Percentiles rank a stretch among this genome's conserved stretches.
Conservation (phyloP, 2,329 filamentous ascomycete genomes). For the Thielaviopsis cerberus region DNA sequence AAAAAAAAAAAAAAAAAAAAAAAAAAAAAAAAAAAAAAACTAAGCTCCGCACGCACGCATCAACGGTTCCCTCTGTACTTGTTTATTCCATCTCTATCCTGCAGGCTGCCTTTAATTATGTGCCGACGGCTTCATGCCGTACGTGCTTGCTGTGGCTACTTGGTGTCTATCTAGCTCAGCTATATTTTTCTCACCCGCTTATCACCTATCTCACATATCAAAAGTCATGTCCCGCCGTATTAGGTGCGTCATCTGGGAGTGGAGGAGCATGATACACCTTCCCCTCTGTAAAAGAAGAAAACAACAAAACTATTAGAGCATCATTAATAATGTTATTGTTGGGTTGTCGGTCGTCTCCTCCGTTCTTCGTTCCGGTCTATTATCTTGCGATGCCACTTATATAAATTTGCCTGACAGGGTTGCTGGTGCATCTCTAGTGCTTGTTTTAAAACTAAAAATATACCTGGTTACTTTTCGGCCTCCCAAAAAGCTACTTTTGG, state of each 20-base stretch:
- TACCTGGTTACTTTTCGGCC: no score
- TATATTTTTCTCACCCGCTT: neutral
- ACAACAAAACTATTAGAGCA: neutral
- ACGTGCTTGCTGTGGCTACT: neutral
- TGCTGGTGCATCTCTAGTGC: no score
- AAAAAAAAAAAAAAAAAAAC: neutral
- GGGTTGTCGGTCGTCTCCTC: neutral
- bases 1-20: neutral
- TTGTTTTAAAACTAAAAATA: no score
- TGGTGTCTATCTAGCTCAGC: neutral
- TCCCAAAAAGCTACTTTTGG: no score
- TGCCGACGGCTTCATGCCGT: neutral
- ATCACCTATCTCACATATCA: neutral
- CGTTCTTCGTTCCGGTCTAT: slow-evolving; percentile 8
- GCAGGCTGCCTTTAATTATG: no score
- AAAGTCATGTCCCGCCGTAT: neutral
- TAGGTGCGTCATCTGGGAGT: neutral
- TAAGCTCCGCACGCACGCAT: neutral
- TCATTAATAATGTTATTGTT: neutral
- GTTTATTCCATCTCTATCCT: neutral
- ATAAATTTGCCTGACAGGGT: neutral
- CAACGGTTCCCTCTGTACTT: neutral
- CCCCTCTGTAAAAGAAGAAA: neutral
- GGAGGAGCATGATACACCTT: neutral
- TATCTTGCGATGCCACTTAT: slow-evolving; percentile 5